Evolutionary conservation across 257 asterid genomes (phyloP).

Genomic region (Ehretia macrophylla): DNA sequence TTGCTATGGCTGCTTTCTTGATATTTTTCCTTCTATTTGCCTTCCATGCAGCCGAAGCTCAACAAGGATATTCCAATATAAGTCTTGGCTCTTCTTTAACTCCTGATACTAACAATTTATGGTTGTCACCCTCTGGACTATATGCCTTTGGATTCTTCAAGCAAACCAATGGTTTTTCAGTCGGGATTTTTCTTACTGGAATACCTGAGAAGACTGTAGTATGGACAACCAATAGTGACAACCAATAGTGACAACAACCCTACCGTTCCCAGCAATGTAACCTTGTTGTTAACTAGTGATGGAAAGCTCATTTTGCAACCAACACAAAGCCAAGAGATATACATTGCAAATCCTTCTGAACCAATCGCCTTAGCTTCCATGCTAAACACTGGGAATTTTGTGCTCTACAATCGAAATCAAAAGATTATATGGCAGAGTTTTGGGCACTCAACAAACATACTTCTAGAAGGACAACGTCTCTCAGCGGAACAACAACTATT

Average conservation of each 20-base stretch:
- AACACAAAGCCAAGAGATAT: background rate
- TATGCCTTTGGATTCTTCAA: too few relatives aligned
- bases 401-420: too few relatives aligned
- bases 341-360: too few relatives aligned
- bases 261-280: background rate
- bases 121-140: too few relatives aligned
- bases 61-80: constrained; percentile 25
- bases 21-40: constrained; percentile 11
- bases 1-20: constrained; percentile 15
- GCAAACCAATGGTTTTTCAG: too few relatives aligned
- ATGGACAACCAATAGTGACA: constrained; percentile 34
- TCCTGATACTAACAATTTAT: constrained; percentile 20
- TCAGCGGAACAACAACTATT: constrained; percentile 8
- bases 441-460: constrained; percentile 39
- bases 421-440: too few relatives aligned
- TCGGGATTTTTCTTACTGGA: constrained; percentile 15
- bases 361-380: too few relatives aligned
- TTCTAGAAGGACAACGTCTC: constrained; percentile 40
- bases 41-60: constrained; percentile 21
- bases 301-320: constrained; percentile 34
- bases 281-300: constrained; percentile 18
- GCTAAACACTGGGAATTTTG: too few relatives aligned
- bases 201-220: constrained; percentile 22
- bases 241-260: too few relatives aligned
- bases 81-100: constrained; percentile 36